Conservation (phyloP, 192 early-diverging fungal species). For the Coemansia sp. region DNA sequence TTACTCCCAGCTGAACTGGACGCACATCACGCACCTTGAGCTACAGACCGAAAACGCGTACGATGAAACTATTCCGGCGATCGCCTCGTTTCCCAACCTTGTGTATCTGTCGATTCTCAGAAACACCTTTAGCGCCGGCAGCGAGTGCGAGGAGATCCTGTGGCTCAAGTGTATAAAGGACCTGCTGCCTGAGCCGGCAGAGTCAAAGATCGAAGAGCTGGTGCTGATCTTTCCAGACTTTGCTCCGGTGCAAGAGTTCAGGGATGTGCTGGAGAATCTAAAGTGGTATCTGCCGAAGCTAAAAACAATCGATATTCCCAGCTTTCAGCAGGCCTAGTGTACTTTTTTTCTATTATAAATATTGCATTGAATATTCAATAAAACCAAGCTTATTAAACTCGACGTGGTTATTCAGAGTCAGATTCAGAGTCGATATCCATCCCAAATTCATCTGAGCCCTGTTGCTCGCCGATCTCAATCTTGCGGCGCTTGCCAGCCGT, state of each 20-base stretch:
- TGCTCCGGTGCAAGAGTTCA: neutral
- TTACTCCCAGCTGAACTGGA: neutral
- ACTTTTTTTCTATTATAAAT: constrained; percentile 1
- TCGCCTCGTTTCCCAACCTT: neutral
- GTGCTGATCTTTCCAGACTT: neutral
- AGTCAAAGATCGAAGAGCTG: constrained; percentile 2
- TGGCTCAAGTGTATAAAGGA: neutral
- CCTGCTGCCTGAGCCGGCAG: neutral
- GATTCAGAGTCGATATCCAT: constrained; percentile 32
- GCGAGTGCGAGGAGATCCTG: neutral
- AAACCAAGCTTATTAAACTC: neutral
- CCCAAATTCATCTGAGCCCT: constrained; percentile 10
- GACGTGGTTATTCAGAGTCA: constrained; percentile 6
- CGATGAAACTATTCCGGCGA: neutral
- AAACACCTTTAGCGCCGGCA: neutral
- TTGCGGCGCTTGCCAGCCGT: constrained; percentile 59
- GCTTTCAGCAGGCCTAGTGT: neutral
- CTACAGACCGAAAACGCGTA: neutral
- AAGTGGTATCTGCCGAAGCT: constrained; percentile 2
- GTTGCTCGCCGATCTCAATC: constrained; percentile 60
- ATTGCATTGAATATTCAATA: constrained; percentile 12
- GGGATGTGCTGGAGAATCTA: neutral
- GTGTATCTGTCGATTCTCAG: neutral
- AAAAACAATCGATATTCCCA: neutral
- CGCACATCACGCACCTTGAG: neutral